A percentile compares a stretch with the other conserved stretches of the same genome.
phyloP scores from a whole-genome alignment of 1,284 basidiomycete genomes.

The Sparassis latifolia region DNA sequence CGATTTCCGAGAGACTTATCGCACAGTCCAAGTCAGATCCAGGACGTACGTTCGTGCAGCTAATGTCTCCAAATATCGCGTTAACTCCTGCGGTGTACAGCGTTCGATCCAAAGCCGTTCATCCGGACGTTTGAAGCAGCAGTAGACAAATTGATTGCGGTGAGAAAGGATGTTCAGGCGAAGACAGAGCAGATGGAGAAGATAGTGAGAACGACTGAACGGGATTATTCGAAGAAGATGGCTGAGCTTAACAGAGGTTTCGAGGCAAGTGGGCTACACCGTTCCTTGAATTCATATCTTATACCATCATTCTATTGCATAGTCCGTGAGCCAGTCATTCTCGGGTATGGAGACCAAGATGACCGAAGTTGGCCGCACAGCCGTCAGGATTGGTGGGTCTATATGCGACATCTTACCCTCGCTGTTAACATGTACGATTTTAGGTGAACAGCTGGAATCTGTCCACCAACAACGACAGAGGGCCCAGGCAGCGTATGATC shows the following conservation, averaged over 20 bases:
- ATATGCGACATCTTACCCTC: neutral
- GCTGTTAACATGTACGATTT: slow-evolving; percentile 1
- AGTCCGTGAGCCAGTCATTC: slow-evolving; percentile 83
- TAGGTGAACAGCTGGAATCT: slow-evolving; percentile 93
- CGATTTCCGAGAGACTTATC: slow-evolving; percentile 83
- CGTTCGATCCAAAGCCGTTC: slow-evolving; percentile 93
- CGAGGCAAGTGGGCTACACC: slow-evolving; percentile 50
- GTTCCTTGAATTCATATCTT: neutral
- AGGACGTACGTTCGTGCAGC: slow-evolving; percentile 58
- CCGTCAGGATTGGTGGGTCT: slow-evolving; percentile 80
- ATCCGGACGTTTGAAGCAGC: slow-evolving; percentile 88
- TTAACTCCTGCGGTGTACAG: slow-evolving; percentile 32
- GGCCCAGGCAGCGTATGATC: slow-evolving; percentile 89
- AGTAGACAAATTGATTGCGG: slow-evolving; percentile 79
- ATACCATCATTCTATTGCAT: neutral
- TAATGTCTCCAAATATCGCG: neutral
- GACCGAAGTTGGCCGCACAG: slow-evolving; percentile 91
- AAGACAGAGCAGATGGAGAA: slow-evolving; percentile 91
- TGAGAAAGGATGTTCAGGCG: slow-evolving; percentile 83
- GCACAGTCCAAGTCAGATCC: slow-evolving; percentile 74
- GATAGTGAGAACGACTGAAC: slow-evolving; percentile 83
- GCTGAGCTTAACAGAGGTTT: slow-evolving; percentile 89
- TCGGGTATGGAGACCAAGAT: slow-evolving; percentile 82
- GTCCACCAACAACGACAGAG: slow-evolving; percentile 90
- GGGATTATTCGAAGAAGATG: slow-evolving; percentile 93